These are phyloP conservation scores for Dothideomycetidae sp. DNA, from an alignment of 2,329 filamentous ascomycete genomes.

Conservation along the genomic window DNA sequence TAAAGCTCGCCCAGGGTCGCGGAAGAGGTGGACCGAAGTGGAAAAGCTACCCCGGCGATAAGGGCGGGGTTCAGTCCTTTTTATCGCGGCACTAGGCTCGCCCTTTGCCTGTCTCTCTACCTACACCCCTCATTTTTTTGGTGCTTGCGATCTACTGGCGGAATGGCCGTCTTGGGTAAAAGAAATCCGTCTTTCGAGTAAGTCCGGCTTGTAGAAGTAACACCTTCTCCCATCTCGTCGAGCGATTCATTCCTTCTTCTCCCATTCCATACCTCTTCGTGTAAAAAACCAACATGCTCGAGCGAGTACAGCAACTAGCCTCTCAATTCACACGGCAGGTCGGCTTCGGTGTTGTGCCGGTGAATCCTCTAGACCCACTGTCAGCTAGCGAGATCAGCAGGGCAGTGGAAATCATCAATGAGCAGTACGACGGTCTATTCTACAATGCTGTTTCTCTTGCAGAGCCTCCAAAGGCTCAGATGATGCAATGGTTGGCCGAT, in stretches of 20 bases:
- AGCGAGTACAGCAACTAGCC: slow-evolving; percentile 49
- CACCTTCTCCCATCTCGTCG: background rate
- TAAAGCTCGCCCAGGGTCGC: too few species aligned
- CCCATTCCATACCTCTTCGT: slow-evolving; percentile 9
- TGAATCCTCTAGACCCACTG: slow-evolving; percentile 69
- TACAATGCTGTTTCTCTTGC: slow-evolving; percentile 79
- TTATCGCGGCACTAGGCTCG: too few species aligned
- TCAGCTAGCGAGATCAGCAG: slow-evolving; percentile 56
- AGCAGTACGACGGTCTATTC: slow-evolving; percentile 54
- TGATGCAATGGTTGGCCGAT: slow-evolving; percentile 63
- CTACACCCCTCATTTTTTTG: too few species aligned
- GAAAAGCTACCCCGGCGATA: background rate
- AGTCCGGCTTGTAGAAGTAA: too few species aligned
- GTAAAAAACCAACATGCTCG: slow-evolving; percentile 39
- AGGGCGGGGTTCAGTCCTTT: background rate
- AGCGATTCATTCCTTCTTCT: background rate
- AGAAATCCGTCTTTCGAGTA: too few species aligned
- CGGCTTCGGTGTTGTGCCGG: slow-evolving; percentile 32
- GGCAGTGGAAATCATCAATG: slow-evolving; percentile 53
- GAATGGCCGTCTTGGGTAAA: too few species aligned
- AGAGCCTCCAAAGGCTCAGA: slow-evolving; percentile 73
- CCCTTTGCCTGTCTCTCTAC: too few species aligned
- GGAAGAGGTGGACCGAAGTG: background rate
- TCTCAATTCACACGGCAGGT: slow-evolving; percentile 43
- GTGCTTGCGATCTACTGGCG: too few species aligned